phyloP scores from a whole-genome alignment of 192 early-diverging fungal species.

The Fimicolochytrium jonesii region DNA sequence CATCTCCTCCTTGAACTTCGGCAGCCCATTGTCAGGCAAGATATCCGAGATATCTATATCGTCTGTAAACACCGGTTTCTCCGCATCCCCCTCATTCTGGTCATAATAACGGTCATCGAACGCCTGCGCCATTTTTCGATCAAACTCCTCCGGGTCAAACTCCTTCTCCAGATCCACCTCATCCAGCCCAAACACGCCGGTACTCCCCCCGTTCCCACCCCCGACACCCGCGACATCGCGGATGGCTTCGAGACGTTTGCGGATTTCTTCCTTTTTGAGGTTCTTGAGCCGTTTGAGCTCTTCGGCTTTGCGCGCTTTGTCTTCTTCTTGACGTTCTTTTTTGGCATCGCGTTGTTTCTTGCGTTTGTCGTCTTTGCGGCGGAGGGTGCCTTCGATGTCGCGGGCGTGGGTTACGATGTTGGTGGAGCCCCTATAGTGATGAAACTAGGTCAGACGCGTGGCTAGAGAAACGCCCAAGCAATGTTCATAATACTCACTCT shows the following conservation, averaged over 20 bases:
- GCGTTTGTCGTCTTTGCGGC: conserved; percentile 78
- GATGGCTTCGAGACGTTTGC: conserved; percentile 76
- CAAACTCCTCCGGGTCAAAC: conserved; percentile 84
- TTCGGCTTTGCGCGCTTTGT: conserved; percentile 67
- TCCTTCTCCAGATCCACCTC: conserved; percentile 85
- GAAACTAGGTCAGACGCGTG: too few relatives aligned
- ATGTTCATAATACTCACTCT: too few relatives aligned
- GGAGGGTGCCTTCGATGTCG: conserved; percentile 73
- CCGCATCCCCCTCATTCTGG: conserved; percentile 10
- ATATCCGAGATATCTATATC: conserved; percentile 75
- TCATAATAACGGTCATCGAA: conserved; percentile 75
- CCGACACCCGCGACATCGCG: conserved; percentile 72
- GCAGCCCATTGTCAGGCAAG: conserved; percentile 28
- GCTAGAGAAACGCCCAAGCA: too few relatives aligned
- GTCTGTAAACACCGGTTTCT: conserved; percentile 86
- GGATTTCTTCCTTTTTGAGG: conserved; percentile 83
- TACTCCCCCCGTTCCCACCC: too few relatives aligned
- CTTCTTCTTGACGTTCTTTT: conserved; percentile 69
- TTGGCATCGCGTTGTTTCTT: conserved; percentile 66
- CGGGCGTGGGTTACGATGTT: conserved; percentile 77
- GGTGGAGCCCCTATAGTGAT: conserved; percentile 46
- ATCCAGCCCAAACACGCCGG: conserved; percentile 57
- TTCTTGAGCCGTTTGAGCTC: conserved; percentile 92
- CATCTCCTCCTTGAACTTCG: too few relatives aligned
- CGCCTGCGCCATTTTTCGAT: conserved; percentile 75